Percentiles rank a stretch among this genome's conserved stretches.
phyloP scores from a whole-genome alignment of 2,329 filamentous ascomycete genomes.

The Niveomyces coronatus region DNA sequence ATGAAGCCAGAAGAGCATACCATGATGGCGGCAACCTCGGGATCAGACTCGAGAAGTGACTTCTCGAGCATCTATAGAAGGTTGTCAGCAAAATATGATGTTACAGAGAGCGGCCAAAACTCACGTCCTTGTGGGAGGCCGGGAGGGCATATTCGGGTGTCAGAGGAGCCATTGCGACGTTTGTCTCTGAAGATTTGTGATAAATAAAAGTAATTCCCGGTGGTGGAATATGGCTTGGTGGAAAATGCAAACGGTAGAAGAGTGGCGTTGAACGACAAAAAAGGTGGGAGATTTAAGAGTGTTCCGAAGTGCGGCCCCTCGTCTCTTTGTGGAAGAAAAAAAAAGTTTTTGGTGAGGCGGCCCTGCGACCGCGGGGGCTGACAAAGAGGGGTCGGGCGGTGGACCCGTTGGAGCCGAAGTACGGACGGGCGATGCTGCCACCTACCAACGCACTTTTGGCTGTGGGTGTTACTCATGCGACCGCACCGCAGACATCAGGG shows the following conservation, averaged over 20 bases:
- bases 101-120: conserved; percentile 14
- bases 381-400: conserved; percentile 4
- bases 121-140: conserved; percentile 43
- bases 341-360: conserved; percentile 1
- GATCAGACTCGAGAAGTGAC: conserved; percentile 81
- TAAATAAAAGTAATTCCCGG: too few relatives aligned
- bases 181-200: conserved; percentile 5
- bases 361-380: too few relatives aligned
- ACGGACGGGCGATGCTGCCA: neutral
- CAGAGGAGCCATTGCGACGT: conserved; percentile 29
- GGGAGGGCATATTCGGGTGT: conserved; percentile 42
- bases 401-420: neutral
- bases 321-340: conserved; percentile 6
- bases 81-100: conserved; percentile 16
- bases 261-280: conserved; percentile 1
- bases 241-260: conserved; percentile 3
- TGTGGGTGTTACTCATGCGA: too few relatives aligned
- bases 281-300: conserved; percentile 11
- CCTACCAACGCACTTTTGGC: too few relatives aligned
- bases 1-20: conserved; percentile 37
- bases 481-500: too few relatives aligned
- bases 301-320: conserved; percentile 2
- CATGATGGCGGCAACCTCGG: conserved; percentile 95
- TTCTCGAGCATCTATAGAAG: conserved; percentile 78
- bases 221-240: conserved; percentile 9